Evolutionary conservation across 768 basidiomycete genomes (phyloP).

Genomic region (Heimioporus sp.): DNA sequence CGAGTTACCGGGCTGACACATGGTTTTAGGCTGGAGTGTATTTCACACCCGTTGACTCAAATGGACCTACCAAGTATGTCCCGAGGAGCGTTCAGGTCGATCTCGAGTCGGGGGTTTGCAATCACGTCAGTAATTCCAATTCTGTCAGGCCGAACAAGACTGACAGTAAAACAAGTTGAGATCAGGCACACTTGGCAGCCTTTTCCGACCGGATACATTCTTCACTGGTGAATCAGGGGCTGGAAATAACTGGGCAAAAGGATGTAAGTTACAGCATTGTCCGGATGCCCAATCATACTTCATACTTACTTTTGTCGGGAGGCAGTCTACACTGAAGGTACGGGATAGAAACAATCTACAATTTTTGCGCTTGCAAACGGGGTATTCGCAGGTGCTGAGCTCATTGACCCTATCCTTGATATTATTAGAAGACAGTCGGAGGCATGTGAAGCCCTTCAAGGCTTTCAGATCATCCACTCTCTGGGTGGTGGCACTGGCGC

Average conservation of each 20-base stretch:
- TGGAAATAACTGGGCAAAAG: slow-evolving; percentile 96
- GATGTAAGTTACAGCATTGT: slow-evolving; percentile 56
- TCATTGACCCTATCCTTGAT: slow-evolving; percentile 84
- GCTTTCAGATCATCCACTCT: slow-evolving; percentile 87
- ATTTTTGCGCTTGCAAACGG: not conserved
- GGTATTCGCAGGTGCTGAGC: slow-evolving; percentile 68
- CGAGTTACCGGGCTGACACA: not conserved
- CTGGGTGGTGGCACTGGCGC: slow-evolving; percentile 92
- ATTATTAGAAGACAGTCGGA: slow-evolving; percentile 80
- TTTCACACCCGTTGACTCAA: slow-evolving; percentile 66
- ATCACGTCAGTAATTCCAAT: slow-evolving; percentile 50
- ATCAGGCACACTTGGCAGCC: slow-evolving; percentile 62
- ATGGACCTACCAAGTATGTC: slow-evolving; percentile 67
- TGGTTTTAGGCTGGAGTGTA: slow-evolving; percentile 68
- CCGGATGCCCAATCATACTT: slow-evolving; percentile 1
- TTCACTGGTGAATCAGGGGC: slow-evolving; percentile 62
- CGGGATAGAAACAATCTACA: not conserved
- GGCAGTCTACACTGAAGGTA: slow-evolving; percentile 87
- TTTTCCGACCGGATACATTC: slow-evolving; percentile 90
- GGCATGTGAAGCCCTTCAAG: slow-evolving; percentile 82
- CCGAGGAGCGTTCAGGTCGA: slow-evolving; percentile 90
- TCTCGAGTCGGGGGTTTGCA: slow-evolving; percentile 83
- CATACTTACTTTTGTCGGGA: slow-evolving; percentile 20
- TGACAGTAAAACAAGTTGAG: slow-evolving; percentile 47
- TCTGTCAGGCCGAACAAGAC: not conserved